Evolutionary conservation across 441 rosid species (phyloP).

Genomic region (Aquilaria agallochum): DNA sequence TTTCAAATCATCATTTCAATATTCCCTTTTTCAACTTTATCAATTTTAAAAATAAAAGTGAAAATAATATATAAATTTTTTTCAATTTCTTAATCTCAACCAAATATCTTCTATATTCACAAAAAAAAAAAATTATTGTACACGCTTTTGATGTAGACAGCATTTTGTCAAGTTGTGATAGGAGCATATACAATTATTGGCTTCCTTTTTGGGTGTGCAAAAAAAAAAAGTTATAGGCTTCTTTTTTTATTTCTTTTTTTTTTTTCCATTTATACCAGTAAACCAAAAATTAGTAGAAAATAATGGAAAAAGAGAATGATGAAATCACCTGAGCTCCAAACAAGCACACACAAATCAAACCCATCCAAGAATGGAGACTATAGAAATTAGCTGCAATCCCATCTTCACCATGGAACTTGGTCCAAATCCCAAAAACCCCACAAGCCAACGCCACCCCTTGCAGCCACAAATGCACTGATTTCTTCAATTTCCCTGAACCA

Average conservation of each 20-base stretch:
- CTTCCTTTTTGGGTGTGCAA: no score
- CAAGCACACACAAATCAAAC: slow-evolving; percentile 72
- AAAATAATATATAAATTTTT: no score
- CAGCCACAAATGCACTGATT: slow-evolving; percentile 74
- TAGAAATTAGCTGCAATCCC: slow-evolving; percentile 81
- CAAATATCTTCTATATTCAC: no score
- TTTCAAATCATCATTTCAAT: no score
- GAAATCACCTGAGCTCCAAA: slow-evolving; percentile 75
- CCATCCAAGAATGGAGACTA: slow-evolving; percentile 97
- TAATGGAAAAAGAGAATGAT: not conserved
- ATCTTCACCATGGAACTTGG: slow-evolving; percentile 52
- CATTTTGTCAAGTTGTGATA: no score
- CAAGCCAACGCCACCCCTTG: slow-evolving; percentile 82
- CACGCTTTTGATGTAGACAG: no score
- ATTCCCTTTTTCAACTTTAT: no score
- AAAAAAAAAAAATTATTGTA: no score
- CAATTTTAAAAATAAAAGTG: no score
- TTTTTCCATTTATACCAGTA: not conserved
- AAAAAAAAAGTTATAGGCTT: not conserved
- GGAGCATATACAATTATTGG: no score
- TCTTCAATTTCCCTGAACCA: slow-evolving; percentile 75
- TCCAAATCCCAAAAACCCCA: slow-evolving; percentile 88
- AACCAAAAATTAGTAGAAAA: not conserved
- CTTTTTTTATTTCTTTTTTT: no score
- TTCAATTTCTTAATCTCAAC: no score